Conservation (phyloP, 306 rosid genomes). For the Vigna angularis region DNA sequence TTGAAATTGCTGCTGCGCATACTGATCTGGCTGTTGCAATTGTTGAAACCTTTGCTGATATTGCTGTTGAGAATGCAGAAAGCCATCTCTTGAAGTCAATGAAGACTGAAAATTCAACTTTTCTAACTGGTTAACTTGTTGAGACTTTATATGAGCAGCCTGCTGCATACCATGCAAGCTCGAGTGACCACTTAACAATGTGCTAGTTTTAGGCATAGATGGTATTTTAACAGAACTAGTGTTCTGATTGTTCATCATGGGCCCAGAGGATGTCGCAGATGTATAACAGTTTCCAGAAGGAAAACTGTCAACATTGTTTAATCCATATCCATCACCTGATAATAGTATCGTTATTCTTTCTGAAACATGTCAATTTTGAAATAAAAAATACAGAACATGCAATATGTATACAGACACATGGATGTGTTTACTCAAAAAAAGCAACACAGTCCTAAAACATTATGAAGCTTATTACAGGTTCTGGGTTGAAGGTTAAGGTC, state of each 20-base stretch:
- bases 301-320: slow-evolving; percentile 71
- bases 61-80: slow-evolving; percentile 73
- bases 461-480: neutral
- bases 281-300: slow-evolving; percentile 74
- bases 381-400: slow-evolving; percentile 14
- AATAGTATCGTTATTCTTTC: slow-evolving; percentile 40
- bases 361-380: slow-evolving; percentile 37
- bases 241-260: slow-evolving; percentile 78
- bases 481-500: neutral
- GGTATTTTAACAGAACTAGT: slow-evolving; percentile 65
- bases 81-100: slow-evolving; percentile 66
- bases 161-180: slow-evolving; percentile 73
- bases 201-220: slow-evolving; percentile 65
- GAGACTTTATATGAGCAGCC: slow-evolving; percentile 68
- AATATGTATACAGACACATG: slow-evolving; percentile 11
- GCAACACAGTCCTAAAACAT: neutral
- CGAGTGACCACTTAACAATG: slow-evolving; percentile 68
- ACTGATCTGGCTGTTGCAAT: slow-evolving; percentile 75
- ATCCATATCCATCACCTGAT: slow-evolving; percentile 86
- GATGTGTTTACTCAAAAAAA: slow-evolving; percentile 20
- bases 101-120: slow-evolving; percentile 80
- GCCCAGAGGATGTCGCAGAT: slow-evolving; percentile 72
- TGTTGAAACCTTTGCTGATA: slow-evolving; percentile 75
- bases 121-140: slow-evolving; percentile 66
- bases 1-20: slow-evolving; percentile 63